These are phyloP conservation scores for Russula compacta DNA, from an alignment of 768 basidiomycete species.

Conservation along the genomic window DNA sequence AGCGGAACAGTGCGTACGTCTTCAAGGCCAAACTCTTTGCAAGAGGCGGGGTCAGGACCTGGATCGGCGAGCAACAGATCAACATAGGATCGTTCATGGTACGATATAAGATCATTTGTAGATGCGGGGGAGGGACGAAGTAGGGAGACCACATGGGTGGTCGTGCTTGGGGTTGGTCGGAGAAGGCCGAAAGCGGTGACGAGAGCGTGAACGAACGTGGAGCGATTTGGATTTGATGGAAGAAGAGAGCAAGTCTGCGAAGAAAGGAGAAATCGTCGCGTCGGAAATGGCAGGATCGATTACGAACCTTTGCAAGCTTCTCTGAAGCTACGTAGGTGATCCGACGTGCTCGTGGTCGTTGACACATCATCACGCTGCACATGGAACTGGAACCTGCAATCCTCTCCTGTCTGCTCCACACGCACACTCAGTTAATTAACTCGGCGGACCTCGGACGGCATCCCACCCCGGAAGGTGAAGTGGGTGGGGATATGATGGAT, in stretches of 20 bases:
- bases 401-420: too few relatives aligned
- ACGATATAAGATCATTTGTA: constrained; percentile 6
- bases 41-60: constrained; percentile 16
- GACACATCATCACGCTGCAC: too few relatives aligned
- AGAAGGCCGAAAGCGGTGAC: constrained; percentile 19
- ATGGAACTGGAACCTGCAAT: too few relatives aligned
- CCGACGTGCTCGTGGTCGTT: not conserved
- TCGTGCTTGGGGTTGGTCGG: not conserved
- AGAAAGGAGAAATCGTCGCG: not conserved
- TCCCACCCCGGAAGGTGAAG: too few relatives aligned
- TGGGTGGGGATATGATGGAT: too few relatives aligned
- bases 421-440: too few relatives aligned
- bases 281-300: too few relatives aligned
- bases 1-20: constrained; percentile 34
- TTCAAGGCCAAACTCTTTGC: constrained; percentile 46
- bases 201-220: constrained; percentile 25
- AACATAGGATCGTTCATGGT: constrained; percentile 15
- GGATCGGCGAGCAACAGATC: constrained; percentile 4
- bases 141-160: not conserved
- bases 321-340: constrained; percentile 49
- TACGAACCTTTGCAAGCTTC: constrained; percentile 43
- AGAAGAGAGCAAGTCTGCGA: constrained; percentile 26
- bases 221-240: constrained; percentile 25
- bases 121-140: constrained; percentile 9
- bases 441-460: too few relatives aligned